Conservation (phyloP, 345 rosid species). For the Salix dunnii region DNA sequence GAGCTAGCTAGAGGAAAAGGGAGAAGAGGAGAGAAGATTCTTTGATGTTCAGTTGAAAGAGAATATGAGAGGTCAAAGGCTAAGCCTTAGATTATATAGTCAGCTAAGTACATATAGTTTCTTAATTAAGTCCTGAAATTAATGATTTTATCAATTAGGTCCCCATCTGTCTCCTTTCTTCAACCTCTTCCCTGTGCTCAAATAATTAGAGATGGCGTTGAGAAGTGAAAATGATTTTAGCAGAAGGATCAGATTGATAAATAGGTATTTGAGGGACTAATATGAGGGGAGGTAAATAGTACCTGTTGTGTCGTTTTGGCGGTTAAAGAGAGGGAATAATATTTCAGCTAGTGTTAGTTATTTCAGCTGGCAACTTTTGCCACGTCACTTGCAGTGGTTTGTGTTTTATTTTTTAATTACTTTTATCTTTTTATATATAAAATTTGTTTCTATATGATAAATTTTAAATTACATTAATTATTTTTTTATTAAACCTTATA, state of each 20-base stretch:
- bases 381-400: background rate
- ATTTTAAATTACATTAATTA: too few species aligned
- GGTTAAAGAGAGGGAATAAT: background rate
- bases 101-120: background rate
- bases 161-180: background rate
- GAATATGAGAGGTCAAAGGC: background rate
- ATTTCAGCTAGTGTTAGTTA: background rate
- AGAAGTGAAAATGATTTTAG: too few species aligned
- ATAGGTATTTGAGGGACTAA: background rate
- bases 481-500: too few species aligned
- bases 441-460: too few species aligned
- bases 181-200: background rate
- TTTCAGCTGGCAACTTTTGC: background rate
- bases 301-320: background rate
- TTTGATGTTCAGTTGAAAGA: background rate
- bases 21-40: background rate
- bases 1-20: background rate
- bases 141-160: background rate
- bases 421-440: too few species aligned
- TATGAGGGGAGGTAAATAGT: background rate
- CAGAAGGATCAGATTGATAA: too few species aligned
- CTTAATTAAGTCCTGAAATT: background rate
- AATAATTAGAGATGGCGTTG: background rate
- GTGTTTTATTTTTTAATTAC: too few species aligned
- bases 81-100: background rate